Base-by-base conservation (phyloP, 106 monocot genomes). In the Dioscorea dumetorum region DNA sequence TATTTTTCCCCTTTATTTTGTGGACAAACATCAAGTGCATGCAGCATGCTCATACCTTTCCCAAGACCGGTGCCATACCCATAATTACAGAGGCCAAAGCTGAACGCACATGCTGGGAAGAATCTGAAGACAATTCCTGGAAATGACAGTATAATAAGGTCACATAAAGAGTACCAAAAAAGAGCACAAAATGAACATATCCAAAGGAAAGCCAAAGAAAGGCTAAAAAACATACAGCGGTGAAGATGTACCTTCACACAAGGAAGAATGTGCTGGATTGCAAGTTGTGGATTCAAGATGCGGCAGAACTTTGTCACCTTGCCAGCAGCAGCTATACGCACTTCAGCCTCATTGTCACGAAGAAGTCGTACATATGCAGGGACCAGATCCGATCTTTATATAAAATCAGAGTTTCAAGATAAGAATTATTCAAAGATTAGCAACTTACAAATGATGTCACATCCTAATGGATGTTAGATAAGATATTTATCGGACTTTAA, bases 41-140 rank as follows among this genome's bases (percentile, higher is more conserved):
- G 41, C 41, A 41, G 41, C 41, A 41, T 41, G 41, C 41, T 41
- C 41, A 41, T 75, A 91, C 94, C 90, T 91, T 94, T 68, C 87
- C 94, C 34, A 94, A 66, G 56, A 94, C 90, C 56, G 90, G 90
- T 72, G 94, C 94, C 94, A 94, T 94, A 61, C 94, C 94, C 94
- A 94, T 94, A 31, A 94, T 94, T 53, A 94, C 94, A 13, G 94
- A 94, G 41, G 94, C 94, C 64, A 94, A 78, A 48, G 94, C 85
- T 51, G 94, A 94, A 19, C 94, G 90, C 64, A 91, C 94, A 76
- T 94, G 94, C 60, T 94, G 94, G 5, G 94, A 94, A 62, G 94
- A 94, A 75, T 94, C 94, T 22, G 87, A 75, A 63, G 94, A 94
- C 67, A 94, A 81, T 49, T 94, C 94, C 94, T 94, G 78, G 18